phyloP scores from a whole-genome alignment of 2,329 filamentous ascomycete species.

The Claviceps sp. region DNA sequence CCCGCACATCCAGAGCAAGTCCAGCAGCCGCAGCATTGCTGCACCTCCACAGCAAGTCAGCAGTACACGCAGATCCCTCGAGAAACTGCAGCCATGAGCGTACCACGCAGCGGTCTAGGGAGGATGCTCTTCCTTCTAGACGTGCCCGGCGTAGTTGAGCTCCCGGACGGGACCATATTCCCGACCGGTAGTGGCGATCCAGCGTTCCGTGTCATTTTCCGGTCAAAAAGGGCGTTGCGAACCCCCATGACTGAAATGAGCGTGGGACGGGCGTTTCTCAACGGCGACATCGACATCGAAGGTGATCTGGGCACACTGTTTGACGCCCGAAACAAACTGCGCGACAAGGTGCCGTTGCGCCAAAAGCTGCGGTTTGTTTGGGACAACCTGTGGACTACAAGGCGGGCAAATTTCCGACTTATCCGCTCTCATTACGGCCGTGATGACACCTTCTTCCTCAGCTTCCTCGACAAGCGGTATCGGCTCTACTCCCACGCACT shows the following conservation, averaged over 20 bases:
- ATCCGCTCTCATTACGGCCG: not conserved
- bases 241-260: not conserved
- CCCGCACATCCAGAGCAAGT: no score
- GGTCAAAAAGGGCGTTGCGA: not conserved
- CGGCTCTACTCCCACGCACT: constrained; percentile 1
- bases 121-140: not conserved
- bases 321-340: not conserved
- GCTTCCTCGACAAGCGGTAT: not conserved
- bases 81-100: not conserved
- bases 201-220: constrained; percentile 1
- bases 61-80: not conserved
- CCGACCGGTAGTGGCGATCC: not conserved
- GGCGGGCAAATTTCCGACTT: not conserved
- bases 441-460: not conserved
- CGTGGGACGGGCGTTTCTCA: constrained; percentile 1
- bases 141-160: not conserved
- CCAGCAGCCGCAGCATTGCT: no score
- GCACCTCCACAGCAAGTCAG: not conserved
- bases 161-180: not conserved
- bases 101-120: not conserved
- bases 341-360: constrained; percentile 1
- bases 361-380: constrained; percentile 1
- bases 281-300: constrained; percentile 2
- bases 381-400: not conserved
- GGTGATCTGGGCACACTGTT: not conserved